Conservation (phyloP, 2,329 filamentous ascomycete genomes). For the Ceratocystis diversiconidia region DNA sequence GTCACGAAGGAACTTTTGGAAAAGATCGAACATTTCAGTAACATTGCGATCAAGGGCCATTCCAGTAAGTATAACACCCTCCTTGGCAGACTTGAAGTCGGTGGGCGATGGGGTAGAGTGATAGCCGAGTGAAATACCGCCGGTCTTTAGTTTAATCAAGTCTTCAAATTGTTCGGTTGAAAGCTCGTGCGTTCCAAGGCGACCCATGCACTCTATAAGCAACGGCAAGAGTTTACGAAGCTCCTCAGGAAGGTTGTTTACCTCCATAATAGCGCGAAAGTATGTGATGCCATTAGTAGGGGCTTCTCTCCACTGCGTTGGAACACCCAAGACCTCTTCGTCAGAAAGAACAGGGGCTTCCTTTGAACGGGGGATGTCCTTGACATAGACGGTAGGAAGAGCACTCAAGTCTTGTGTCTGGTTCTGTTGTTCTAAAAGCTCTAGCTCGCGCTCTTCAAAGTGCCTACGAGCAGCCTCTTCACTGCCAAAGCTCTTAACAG, state of each 20-base stretch:
- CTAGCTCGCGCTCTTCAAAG: slow-evolving; percentile 64
- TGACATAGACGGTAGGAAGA: slow-evolving; percentile 73
- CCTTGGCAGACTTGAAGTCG: slow-evolving; percentile 54
- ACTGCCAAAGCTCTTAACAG: slow-evolving; percentile 52
- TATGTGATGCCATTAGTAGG: slow-evolving; percentile 94
- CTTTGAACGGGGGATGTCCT: slow-evolving; percentile 71
- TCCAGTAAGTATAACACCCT: slow-evolving; percentile 73
- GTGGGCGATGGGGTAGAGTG: slow-evolving; percentile 67
- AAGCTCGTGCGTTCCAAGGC: slow-evolving; percentile 74
- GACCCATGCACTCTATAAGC: slow-evolving; percentile 86
- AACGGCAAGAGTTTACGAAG: slow-evolving; percentile 72
- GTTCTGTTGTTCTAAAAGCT: slow-evolving; percentile 69
- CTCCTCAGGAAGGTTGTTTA: slow-evolving; percentile 70
- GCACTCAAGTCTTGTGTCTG: slow-evolving; percentile 75
- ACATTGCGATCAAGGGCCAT: slow-evolving; percentile 85
- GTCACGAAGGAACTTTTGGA: slow-evolving; percentile 66
- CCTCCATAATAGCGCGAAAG: slow-evolving; percentile 72
- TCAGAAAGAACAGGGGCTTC: slow-evolving; percentile 48
- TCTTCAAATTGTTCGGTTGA: slow-evolving; percentile 93
- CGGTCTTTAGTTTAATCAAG: slow-evolving; percentile 88
- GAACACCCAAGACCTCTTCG: slow-evolving; percentile 47
- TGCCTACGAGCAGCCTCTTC: slow-evolving; percentile 56
- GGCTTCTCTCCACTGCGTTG: slow-evolving; percentile 80
- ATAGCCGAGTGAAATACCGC: slow-evolving; percentile 73
- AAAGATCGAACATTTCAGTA: slow-evolving; percentile 75